Conservation (phyloP, 31 red algal genomes). For the Odonthalia washingtoniensis region DNA sequence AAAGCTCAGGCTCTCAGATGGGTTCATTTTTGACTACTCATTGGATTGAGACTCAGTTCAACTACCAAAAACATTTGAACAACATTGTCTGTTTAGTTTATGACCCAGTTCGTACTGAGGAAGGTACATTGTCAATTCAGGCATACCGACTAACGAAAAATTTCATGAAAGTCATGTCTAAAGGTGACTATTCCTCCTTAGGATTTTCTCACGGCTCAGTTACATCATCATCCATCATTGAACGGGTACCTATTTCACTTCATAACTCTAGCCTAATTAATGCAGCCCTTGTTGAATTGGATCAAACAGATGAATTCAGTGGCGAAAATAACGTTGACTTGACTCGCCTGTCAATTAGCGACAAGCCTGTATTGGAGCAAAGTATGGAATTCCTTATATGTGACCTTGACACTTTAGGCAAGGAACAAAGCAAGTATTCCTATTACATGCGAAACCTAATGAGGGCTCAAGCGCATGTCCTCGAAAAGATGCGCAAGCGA, state of each 20-base stretch:
- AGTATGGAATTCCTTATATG: constrained; percentile 85
- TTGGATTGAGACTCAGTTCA: constrained; percentile 98
- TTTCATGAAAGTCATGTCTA: constrained; percentile 85
- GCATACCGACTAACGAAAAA: constrained; percentile 89
- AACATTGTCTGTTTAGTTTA: constrained; percentile 96
- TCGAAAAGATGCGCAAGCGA: constrained; percentile 88
- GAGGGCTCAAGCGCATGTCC: constrained; percentile 65
- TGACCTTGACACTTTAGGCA: constrained; percentile 89
- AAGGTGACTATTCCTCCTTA: constrained; percentile 77
- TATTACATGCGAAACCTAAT: constrained; percentile 90
- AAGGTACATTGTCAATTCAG: constrained; percentile 82
- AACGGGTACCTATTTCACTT: constrained; percentile 83
- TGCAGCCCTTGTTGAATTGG: constrained; percentile 69
- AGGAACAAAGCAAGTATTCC: constrained; percentile 94
- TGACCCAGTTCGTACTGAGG: constrained; percentile 85
- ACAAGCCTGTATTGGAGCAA: constrained; percentile 83
- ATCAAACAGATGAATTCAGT: constrained; percentile 69
- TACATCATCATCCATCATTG: constrained; percentile 71
- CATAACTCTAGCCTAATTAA: constrained; percentile 77
- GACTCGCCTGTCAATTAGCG: constrained; percentile 70
- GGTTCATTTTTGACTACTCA: constrained; percentile 90
- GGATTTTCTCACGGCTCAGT: constrained; percentile 70
- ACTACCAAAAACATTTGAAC: constrained; percentile 87
- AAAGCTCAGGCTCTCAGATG: constrained; percentile 86
- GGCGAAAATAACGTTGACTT: constrained; percentile 82